Base-by-base conservation (phyloP, 1,139 yeast species). In the Sugiyamaella grinbergsii region DNA sequence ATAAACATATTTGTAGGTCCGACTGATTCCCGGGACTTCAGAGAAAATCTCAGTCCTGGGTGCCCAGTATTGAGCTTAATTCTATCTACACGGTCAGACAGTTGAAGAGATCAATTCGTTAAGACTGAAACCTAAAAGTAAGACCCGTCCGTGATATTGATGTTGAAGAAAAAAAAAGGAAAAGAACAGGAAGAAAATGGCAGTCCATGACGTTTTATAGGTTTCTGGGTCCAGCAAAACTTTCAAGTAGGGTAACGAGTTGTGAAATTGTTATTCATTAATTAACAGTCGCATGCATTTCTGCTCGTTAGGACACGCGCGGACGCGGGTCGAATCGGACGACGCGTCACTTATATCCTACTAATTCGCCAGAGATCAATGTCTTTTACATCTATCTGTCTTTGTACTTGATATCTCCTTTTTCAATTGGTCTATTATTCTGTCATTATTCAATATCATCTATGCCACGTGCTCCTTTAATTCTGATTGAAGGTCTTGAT, bases 401-500 rank as follows among this genome's bases (percentile, higher is more conserved):
- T n/a, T n/a, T n/a, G n/a, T n/a, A n/a, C n/a, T n/a, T n/a, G n/a
- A n/a, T n/a, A n/a, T n/a, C n/a, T n/a, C n/a, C n/a, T n/a, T n/a
- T 26, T 26, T 33, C 7, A 7, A 33, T 33, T 11, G n/a, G 23
- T 15, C 7, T 18, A 34, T 34, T 18, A 34, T 34, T 20, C 42
- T 22, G n/a, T 38, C 24, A 38, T 23, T 23, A 15, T 7, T 31
- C 4, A 11, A 26, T 36, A 4, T 8, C 15, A 28, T 42, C n/a
- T 31, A 51, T 45, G 49, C 19, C 44, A 16, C 37, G 39, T 20
- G 97, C 97, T 2, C 76, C 77, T 44, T 72, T 94, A 46, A 84
- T 94, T 22, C 78, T 89, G 5, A 76, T 94, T 4, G 99, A 94
- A 68, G 99, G 99, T 0, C 78, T 93, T 1, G 99, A 94, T 65